Evolutionary conservation across 2,329 filamentous ascomycete genomes (phyloP), one percentile per base, ranked within the genome.

Genomic region (Aspergillus floridensis): DNA sequence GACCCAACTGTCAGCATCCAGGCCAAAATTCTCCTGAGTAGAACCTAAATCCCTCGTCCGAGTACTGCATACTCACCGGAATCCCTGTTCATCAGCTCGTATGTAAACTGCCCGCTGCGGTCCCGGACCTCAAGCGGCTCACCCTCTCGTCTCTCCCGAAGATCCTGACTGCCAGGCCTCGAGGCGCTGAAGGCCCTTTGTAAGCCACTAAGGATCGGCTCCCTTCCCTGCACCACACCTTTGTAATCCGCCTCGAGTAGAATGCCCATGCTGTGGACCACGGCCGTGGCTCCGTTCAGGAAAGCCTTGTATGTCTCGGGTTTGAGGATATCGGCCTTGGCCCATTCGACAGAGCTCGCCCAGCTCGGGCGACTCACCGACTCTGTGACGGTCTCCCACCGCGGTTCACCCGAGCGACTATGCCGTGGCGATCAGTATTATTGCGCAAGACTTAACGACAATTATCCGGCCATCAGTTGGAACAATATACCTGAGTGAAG

Each of bases 161-260:
- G 91, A 73, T 96, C 90, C 56, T 86, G 85, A 58, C 86, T 84
- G 70, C 78, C 81, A 24, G 75, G 68, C 66, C 88, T 88, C 2
- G 84, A 82, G 1, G 85, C 74, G 54, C 87, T 86, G 74, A 98
- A 96, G 26, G 92, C 91, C 68, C 89, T 88, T 63, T 86, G 85
- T 14, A 99, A 80, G 1, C 92, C 93, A 6, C 86, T 77, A 55
- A 96, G 77, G n/a, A 92, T 87, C 0, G 90, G 92, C 70, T 96
- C 93, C 61, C 85, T 87, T 53, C 95, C 95, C 21, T 87, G 88
- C 26, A 99, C 74, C 16, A 96, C 88, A 66, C 90, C 90, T 78
- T 99, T 99, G 85, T 99, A 99, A 80, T 99, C 95, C 53, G 93
- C 92, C 80, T 99, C 95, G 10, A 99, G 85, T 19, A 99, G 83